Base-by-base conservation (phyloP, 164 flowering plant species). In the Sedum album region DNA sequence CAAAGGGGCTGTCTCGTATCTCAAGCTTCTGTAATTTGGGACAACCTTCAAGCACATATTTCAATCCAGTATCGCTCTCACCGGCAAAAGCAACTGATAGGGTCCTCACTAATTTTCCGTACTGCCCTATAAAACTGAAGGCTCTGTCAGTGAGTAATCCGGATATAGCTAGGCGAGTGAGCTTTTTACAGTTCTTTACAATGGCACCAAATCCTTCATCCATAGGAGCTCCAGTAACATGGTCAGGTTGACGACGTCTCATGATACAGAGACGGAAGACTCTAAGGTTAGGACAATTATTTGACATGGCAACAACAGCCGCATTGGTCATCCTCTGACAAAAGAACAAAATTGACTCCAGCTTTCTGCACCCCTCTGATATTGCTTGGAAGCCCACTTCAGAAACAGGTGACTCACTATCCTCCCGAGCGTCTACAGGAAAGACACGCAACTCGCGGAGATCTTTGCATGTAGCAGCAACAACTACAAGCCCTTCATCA, bases 201-300 rank as follows among this genome's bases (percentile, higher is more conserved):
- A 91, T 91, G 71, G 97, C 94, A 33, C 97, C 95, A 80, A 91
- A 91, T 15, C 97, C 97, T 73, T 86, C 93, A 74, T 91, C 97
- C 97, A 91, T 91, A 48, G 97, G 90, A 60, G 86, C 79, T 13
- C 81, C 78, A n/a, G 97, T 91, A 26, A 80, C 25, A 65, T 81
- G 86, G 71, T 91, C 97, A 44, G 95, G 93, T 33, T 70, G 76
- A 73, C 76, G 90, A 14, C 85, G 88, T 14, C 88, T 91, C 89
- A 91, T 88, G 69, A 91, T 88, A 72, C 97, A 91, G 23, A 91
- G 94, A 31, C 97, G 92, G 72, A 91, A 91, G 48, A 88, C 94
- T 64, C 76, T 82, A 71, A 91, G 90, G 25, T 88, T 86, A 0
- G 86, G 85, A 73, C 95, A 91, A 75, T 91, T 88, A 39, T 75